Conservation (phyloP, 1,139 yeast genomes). For the Geotrichum aggregatum region DNA sequence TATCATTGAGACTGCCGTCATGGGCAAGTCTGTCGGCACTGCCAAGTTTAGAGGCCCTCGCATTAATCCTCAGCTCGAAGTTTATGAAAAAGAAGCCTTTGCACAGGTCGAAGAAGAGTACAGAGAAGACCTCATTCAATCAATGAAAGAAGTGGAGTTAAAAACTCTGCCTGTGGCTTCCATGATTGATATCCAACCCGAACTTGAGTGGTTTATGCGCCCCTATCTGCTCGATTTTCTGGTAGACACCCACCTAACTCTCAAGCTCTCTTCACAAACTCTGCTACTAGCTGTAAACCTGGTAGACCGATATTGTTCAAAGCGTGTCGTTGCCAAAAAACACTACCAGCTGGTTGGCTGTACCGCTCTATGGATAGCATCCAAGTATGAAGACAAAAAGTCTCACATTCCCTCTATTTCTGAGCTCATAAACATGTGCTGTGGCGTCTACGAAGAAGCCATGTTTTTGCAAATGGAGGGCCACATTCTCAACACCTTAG, state of each 20-base stretch:
- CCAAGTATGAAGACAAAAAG: conserved; percentile 87
- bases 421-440: conserved; percentile 73
- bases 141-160: conserved; percentile 36
- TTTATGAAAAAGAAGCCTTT: conserved; percentile 15
- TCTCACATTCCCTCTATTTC: conserved; percentile 75
- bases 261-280: conserved; percentile 74
- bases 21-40: conserved; percentile 13
- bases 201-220: conserved; percentile 88
- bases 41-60: conserved; percentile 13
- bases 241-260: conserved; percentile 73
- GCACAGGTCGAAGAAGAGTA: conserved; percentile 33
- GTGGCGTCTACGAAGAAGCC: conserved; percentile 79
- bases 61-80: conserved; percentile 16
- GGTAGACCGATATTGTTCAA: conserved; percentile 87
- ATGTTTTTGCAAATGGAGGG: conserved; percentile 96
- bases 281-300: conserved; percentile 74
- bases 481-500: conserved; percentile 78
- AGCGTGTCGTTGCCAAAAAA: conserved; percentile 82
- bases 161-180: conserved; percentile 38
- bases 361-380: conserved; percentile 91
- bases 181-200: conserved; percentile 89
- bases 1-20: conserved; percentile 11
- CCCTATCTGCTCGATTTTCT: conserved; percentile 81
- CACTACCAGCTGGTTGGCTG: conserved; percentile 93
- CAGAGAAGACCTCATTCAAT: conserved; percentile 37